Evolutionary conservation across 768 basidiomycete genomes (phyloP).

Genomic region (Leccinum olivaceopallidum): DNA sequence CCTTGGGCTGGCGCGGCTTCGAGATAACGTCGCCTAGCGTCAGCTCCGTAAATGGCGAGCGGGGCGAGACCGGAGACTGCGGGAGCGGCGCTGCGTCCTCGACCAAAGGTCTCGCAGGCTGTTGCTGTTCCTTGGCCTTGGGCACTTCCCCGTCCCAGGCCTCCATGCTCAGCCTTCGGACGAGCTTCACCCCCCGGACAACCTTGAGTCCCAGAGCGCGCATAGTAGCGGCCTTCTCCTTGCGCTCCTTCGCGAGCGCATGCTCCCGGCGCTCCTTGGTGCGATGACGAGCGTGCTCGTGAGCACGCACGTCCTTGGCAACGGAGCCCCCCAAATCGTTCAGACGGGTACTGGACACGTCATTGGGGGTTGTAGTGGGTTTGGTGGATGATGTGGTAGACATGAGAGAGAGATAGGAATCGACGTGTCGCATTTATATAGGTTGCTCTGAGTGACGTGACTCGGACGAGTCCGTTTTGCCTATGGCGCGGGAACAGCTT

Average conservation of each 20-base stretch:
- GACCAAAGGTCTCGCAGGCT: not conserved
- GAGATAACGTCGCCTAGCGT: conserved; percentile 32
- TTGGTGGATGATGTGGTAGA: conserved; percentile 29
- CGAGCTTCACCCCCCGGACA: conserved; percentile 16
- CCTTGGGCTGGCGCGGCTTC: conserved; percentile 22
- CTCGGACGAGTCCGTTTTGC: conserved; percentile 9
- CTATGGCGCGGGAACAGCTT: conserved; percentile 25
- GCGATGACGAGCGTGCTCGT: conserved; percentile 35
- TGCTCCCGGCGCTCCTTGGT: conserved; percentile 35
- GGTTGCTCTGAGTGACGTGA: conserved; percentile 25
- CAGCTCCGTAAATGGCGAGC: conserved; percentile 18
- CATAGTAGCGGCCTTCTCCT: conserved; percentile 26
- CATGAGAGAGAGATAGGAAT: conserved; percentile 24
- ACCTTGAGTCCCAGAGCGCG: conserved; percentile 23
- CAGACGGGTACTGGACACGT: conserved; percentile 16
- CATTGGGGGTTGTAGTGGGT: conserved; percentile 22
- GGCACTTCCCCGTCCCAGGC: conserved; percentile 30
- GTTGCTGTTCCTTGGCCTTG: not conserved
- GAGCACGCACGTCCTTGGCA: conserved; percentile 33
- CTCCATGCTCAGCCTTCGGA: conserved; percentile 30
- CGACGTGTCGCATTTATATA: conserved; percentile 32
- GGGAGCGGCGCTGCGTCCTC: not conserved
- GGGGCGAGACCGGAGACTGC: not conserved
- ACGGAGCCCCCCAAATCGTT: conserved; percentile 12
- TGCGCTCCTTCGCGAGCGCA: conserved; percentile 31